Evolutionary conservation across 2,329 filamentous ascomycete genomes (phyloP), one percentile per base, ranked within the genome.

Genomic region (Aspergillus terreus): DNA sequence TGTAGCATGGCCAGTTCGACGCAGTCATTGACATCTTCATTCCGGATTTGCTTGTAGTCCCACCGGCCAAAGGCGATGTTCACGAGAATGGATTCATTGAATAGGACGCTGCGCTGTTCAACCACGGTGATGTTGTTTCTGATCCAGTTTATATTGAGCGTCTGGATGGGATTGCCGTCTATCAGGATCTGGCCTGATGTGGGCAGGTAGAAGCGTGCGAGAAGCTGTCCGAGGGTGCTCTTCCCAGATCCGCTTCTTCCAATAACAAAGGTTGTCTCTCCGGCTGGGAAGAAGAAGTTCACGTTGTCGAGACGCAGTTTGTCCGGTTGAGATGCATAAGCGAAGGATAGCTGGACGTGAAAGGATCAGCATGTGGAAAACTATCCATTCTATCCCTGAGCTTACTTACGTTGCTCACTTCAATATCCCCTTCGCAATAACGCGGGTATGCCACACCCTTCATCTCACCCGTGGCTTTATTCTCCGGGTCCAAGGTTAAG

Each of bases 241-340:
- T 97, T 97, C 0, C 92, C 92, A 2, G 90, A 96, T 0, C 94
- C 94, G 63, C 90, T 96, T 61, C 80, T 82, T 0, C 92, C 94
- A 46, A 96, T 82, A 2, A 97, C 77, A 63, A 94, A 96, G 0
- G 85, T 90, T 3, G 86, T 83, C 55, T 88, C 78, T 0, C 88
- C 86, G 0, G 86, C 78, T 0, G 84, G 81, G 51, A 97, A 92
- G 57, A 78, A 81, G 54, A 96, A 79, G 0, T 78, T 84, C 0
- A 82, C 81, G 6, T 80, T 72, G 1, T 80, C 71, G 9, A 96
- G 76, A 1, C 86, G 84, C 0, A 71, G 65, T 15, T 80, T 78
- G 1, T 79, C 71, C 0, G 82, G 82, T 44, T 88, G 86, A 0
- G 84, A 83, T 1, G 91, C 88, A 63, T 96, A 96, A 1, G 86